Evolutionary conservation across 2,329 filamentous ascomycete genomes (phyloP).

Genomic region (Scedosporium boydii): DNA sequence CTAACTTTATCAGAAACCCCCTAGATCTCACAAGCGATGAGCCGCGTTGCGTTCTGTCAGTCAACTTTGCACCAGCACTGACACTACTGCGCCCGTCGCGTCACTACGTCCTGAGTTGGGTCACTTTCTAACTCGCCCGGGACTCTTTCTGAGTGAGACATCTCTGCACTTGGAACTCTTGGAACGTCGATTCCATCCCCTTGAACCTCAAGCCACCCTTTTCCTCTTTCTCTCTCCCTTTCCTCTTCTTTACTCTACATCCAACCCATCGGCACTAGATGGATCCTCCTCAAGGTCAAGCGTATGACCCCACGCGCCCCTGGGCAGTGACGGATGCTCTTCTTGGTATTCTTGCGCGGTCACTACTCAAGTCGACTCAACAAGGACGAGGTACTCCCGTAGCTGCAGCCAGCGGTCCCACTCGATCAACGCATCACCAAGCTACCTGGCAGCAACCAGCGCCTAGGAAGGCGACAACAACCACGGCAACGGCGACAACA

Average conservation of each 20-base stretch:
- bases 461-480: background rate
- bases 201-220: background rate
- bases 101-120: no score
- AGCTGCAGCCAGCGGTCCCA: background rate
- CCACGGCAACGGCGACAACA: background rate
- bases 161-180: no score
- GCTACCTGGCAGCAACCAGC: background rate
- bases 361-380: background rate
- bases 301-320: constrained; percentile 4
- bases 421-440: background rate
- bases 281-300: background rate
- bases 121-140: no score
- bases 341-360: constrained; percentile 2
- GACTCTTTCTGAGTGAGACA: no score
- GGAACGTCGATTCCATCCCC: no score
- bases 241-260: background rate
- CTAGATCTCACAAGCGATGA: no score
- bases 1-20: no score
- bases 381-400: background rate
- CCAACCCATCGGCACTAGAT: background rate
- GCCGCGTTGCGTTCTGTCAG: no score
- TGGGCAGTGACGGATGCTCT: constrained; percentile 7
- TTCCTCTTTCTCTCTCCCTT: background rate
- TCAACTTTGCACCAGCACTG: no score
- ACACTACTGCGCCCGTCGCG: no score